These are phyloP conservation scores for Myriosclerotinia curreyana DNA, from an alignment of 2,329 filamentous ascomycete species.

Conservation along the genomic window DNA sequence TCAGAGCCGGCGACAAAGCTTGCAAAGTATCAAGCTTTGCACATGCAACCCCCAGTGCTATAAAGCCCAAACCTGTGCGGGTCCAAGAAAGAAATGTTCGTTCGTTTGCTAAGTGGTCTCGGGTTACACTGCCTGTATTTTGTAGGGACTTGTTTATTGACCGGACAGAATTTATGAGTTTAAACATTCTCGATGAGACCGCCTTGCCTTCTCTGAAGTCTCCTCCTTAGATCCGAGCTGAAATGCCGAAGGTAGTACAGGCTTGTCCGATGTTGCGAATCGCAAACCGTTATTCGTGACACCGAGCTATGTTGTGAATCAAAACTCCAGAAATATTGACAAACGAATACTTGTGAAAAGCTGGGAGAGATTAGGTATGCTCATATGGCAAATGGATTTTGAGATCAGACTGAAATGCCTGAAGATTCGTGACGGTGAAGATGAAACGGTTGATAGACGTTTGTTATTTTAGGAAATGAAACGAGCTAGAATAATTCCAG, in stretches of 20 bases:
- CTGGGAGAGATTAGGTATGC: no score
- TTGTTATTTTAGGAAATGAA: slow-evolving; percentile 6
- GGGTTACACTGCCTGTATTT: slow-evolving; percentile 50
- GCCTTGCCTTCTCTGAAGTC: neutral
- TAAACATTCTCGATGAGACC: neutral
- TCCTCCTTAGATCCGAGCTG: neutral
- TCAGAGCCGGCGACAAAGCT: slow-evolving; percentile 29
- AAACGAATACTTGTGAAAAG: neutral
- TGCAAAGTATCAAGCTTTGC: slow-evolving; percentile 49
- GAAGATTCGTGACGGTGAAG: neutral
- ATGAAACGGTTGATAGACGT: neutral
- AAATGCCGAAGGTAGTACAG: no score
- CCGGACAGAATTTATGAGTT: neutral
- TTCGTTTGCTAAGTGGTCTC: slow-evolving; percentile 51
- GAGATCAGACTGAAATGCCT: neutral
- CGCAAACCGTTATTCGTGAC: neutral
- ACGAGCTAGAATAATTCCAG: slow-evolving; percentile 3
- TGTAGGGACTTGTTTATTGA: slow-evolving; percentile 22
- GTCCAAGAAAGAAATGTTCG: slow-evolving; percentile 53
- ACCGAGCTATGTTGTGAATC: neutral
- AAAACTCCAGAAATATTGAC: neutral
- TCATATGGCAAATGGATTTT: no score
- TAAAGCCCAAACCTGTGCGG: slow-evolving; percentile 50
- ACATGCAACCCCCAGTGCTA: slow-evolving; percentile 51
- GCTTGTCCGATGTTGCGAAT: neutral